phyloP scores from a whole-genome alignment of 1,284 basidiomycete species.

The Rhodotorula sp. region DNA sequence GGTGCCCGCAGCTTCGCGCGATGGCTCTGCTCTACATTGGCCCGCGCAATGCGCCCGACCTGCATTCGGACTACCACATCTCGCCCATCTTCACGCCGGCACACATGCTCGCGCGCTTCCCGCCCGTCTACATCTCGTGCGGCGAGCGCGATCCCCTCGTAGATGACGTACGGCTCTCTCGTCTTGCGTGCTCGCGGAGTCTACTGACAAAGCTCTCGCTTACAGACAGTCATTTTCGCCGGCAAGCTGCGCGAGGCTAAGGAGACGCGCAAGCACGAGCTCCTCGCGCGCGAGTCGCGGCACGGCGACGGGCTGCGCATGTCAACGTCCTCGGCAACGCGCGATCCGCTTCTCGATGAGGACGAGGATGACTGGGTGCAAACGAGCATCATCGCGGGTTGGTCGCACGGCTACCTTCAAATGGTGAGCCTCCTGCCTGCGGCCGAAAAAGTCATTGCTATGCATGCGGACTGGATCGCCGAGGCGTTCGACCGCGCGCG shows the following conservation, averaged over 20 bases:
- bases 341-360: slow-evolving; percentile 62
- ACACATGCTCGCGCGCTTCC: slow-evolving; percentile 83
- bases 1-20: slow-evolving; percentile 77
- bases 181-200: neutral
- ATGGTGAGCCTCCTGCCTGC: slow-evolving; percentile 85
- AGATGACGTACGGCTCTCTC: slow-evolving; percentile 67
- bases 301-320: slow-evolving; percentile 56
- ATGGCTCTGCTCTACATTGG: slow-evolving; percentile 98
- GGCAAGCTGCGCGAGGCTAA: slow-evolving; percentile 91
- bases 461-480: slow-evolving; percentile 90
- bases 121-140: slow-evolving; percentile 70
- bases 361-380: slow-evolving; percentile 93
- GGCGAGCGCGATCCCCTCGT: slow-evolving; percentile 93
- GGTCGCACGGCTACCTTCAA: slow-evolving; percentile 81
- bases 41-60: slow-evolving; percentile 86
- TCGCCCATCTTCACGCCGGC: slow-evolving; percentile 88
- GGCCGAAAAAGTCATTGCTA: slow-evolving; percentile 75
- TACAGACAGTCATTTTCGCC: slow-evolving; percentile 73
- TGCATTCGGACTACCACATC: slow-evolving; percentile 90
- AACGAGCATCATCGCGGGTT: slow-evolving; percentile 60
- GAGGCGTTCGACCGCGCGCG: slow-evolving; percentile 63
- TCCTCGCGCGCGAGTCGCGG: slow-evolving; percentile 46
- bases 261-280: slow-evolving; percentile 65
- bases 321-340: slow-evolving; percentile 48
- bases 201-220: neutral